Evolutionary conservation across 2,329 filamentous ascomycete genomes (phyloP), one percentile per base, ranked within the genome.

Genomic region (Zasmidium angulare): DNA sequence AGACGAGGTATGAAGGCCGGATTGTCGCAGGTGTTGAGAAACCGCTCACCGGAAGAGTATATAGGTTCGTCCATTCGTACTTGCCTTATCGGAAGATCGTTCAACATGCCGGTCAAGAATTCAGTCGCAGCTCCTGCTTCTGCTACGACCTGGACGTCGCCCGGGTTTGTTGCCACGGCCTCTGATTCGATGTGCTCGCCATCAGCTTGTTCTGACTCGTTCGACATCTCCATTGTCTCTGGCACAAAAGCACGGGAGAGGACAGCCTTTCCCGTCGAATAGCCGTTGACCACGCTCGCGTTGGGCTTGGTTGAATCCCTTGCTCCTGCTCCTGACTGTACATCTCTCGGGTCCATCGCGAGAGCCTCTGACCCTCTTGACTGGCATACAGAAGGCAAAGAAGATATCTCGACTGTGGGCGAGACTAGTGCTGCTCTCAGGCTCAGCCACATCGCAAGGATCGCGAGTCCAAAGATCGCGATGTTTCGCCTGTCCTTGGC

Each of bases 401-500:
- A 17, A 3, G 47, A 40, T 17, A 50, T 40, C 11, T 56, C 47
- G 10, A 43, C 36, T 36, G 31, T 22, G 2, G 52, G 46, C 10
- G 62, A 47, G 10, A 55, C 24, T 14, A 64, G 19, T 12, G 56
- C 64, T 6, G 57, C 56, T 21, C 52, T 53, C 14, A 67, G 40
- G 46, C 63, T 55, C 23, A 66, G n/a, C 53, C 60, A 61, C 6
- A 64, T 29, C 2, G 62, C 56, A 3, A 67, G 29, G 2, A 63
- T 47, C 1, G 60, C 75, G 2, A 86, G 72, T 3, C 81, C 59
- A 9, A 77, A 70, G 31, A 85, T 79, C 19, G 77, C 72, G 11
- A 84, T 71, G 65, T 86, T 86, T 40, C 80, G 77, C 49, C 76
- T 76, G 63, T 87, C 84, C 48, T 77, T 76, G 1, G 81, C 75